phyloP scores from a whole-genome alignment of 2,329 filamentous ascomycete genomes.

The Ophiostoma angusticollis region DNA sequence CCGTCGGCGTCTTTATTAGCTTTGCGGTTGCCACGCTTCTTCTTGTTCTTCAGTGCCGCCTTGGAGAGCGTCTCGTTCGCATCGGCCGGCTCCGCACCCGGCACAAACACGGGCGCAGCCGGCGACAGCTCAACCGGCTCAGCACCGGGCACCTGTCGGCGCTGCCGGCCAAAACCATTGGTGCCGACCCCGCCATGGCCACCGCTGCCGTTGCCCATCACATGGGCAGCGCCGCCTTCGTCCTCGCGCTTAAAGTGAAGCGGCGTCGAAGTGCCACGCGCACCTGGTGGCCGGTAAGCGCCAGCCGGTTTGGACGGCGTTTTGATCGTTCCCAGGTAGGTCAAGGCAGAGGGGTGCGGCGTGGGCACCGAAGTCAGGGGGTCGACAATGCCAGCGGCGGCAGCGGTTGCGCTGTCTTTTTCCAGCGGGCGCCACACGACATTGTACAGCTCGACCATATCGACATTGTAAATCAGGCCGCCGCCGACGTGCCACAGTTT shows the following conservation, averaged over 20 bases:
- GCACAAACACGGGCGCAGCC: constrained; percentile 38
- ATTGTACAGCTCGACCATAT: constrained; percentile 88
- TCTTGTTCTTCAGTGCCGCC: constrained; percentile 90
- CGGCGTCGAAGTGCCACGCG: constrained; percentile 76
- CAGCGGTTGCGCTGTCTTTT: constrained; percentile 13
- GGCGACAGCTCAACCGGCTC: constrained; percentile 57
- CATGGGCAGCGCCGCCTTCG: constrained; percentile 77
- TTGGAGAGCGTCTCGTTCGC: constrained; percentile 69
- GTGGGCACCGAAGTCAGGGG: constrained; percentile 61
- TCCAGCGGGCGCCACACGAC: constrained; percentile 69
- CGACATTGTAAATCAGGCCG: constrained; percentile 84
- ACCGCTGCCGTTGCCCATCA: constrained; percentile 63
- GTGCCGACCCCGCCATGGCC: constrained; percentile 52
- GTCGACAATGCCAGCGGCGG: constrained; percentile 43
- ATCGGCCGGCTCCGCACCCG: constrained; percentile 42
- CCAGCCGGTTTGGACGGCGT: constrained; percentile 94
- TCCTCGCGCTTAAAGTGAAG: constrained; percentile 96
- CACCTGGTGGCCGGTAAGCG: constrained; percentile 88
- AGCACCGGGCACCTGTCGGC: constrained; percentile 76
- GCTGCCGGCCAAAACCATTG: constrained; percentile 68
- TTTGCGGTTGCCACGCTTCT: constrained; percentile 90
- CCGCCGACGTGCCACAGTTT: constrained; percentile 91
- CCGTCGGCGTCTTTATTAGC: constrained; percentile 68
- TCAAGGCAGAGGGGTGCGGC: constrained; percentile 70
- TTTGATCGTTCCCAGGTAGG: constrained; percentile 77